A percentile compares a stretch with the other conserved stretches of the same genome.
phyloP scores from a whole-genome alignment of 305 asterid genomes.

The Fraxinus velutina region DNA sequence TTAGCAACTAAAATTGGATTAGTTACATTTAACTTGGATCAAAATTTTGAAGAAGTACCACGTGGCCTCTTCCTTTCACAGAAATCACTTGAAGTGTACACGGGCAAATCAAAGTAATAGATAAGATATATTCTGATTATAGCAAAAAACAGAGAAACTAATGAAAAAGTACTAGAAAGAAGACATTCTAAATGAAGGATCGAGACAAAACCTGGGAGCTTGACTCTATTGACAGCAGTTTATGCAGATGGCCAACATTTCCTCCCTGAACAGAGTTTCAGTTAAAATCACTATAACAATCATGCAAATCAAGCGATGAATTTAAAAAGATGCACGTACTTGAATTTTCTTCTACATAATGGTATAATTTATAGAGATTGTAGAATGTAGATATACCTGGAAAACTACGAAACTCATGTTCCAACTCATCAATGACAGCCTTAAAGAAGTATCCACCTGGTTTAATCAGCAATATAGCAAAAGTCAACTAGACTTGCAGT shows the following conservation, averaged over 20 bases:
- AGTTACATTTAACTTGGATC: slow-evolving; percentile 3
- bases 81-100: background rate
- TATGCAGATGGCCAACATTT: slow-evolving; percentile 92
- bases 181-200: slow-evolving; percentile 4
- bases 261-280: slow-evolving; percentile 70
- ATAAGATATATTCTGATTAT: slow-evolving; percentile 1
- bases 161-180: background rate
- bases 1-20: background rate
- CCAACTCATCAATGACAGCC: slow-evolving; percentile 49
- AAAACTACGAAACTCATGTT: slow-evolving; percentile 62
- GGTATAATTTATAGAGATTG: slow-evolving; percentile 5
- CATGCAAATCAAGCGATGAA: slow-evolving; percentile 8
- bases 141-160: background rate
- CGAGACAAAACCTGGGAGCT: slow-evolving; percentile 78
- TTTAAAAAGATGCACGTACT: slow-evolving; percentile 1
- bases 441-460: slow-evolving; percentile 71
- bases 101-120: slow-evolving; percentile 3
- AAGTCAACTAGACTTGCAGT: background rate
- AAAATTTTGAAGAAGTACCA: slow-evolving; percentile 7
- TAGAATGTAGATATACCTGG: slow-evolving; percentile 50
- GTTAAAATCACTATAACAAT: slow-evolving; percentile 11
- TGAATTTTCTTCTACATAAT: slow-evolving; percentile 14
- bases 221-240: slow-evolving; percentile 70
- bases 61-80: background rate
- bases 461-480: slow-evolving; percentile 20